Evolutionary conservation across 2,329 filamentous ascomycete genomes (phyloP), one percentile per base, ranked within the genome.

Genomic region (Trichoderma harzianum): DNA sequence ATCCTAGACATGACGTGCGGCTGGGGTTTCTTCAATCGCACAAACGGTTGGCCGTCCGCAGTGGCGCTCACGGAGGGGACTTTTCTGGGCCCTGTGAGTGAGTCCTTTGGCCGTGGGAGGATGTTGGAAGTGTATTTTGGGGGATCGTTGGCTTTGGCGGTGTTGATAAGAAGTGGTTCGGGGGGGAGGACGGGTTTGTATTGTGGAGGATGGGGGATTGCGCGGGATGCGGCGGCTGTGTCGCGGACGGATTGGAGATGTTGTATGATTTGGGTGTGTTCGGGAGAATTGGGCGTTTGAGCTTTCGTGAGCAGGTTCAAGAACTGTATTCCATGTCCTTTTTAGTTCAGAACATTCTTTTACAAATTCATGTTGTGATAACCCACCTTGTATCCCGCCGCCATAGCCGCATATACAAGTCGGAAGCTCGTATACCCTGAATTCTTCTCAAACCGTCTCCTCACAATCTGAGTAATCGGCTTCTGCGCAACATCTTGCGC

Each of bases 21-120:
- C 78, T 94, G 91, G 5, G 90, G 90, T 78, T 92, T 92, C 73
- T 83, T 85, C 58, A 91, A 80, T 43, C 92, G 88, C 32, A 95
- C 79, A 76, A 94, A 91, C 0, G 91, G 88, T 28, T 90, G 80
- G 30, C 84, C 85, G 53, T 85, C 83, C 3, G 89, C 84, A 5
- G 87, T 85, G 36, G 86, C 82, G 47, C 78, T 78, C 1, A 93
- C 77, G 1, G 82, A 81, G 1, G 92, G 92, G 3, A 93, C 84
- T 60, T 86, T 78, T 21, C 74, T 76, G 24, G 77, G 75, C 26
- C 77, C 74, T 7, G 47, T 28, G 2, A 92, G 82, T 26, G 83
- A 78, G 2, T 81, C 75, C 2, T 82, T 81, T 0, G 89, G 89
- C 0, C 83, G 83, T 2, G 88, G 87, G 2, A 84, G 84, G 10